Conservation (phyloP, 2,329 filamentous ascomycete genomes). For the Fusarium sp. region DNA sequence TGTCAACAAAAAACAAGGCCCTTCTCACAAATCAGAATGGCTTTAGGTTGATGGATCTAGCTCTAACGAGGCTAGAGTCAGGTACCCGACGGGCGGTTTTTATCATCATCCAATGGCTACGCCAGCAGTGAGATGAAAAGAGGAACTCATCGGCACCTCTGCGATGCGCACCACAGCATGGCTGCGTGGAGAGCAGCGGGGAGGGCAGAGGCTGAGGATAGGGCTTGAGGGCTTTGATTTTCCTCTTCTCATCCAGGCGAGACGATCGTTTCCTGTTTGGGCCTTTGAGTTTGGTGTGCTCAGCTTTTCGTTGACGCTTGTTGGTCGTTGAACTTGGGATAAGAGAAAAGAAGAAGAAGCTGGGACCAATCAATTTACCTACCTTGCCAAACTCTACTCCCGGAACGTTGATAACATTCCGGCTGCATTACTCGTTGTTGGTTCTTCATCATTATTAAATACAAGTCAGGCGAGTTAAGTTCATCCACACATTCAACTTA, state of each 20-base stretch:
- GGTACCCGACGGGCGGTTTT: constrained; percentile 28
- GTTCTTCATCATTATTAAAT: not conserved
- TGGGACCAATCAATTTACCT: not conserved
- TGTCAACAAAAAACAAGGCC: constrained; percentile 28
- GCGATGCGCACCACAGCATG: not conserved
- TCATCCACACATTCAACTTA: constrained; percentile 26
- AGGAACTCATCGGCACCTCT: constrained; percentile 16
- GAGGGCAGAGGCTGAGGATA: constrained; percentile 31
- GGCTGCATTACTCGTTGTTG: not conserved
- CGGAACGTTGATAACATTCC: not conserved
- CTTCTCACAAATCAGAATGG: constrained; percentile 27
- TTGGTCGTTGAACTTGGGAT: constrained; percentile 1
- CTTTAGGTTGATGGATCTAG: constrained; percentile 32
- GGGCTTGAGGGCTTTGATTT: constrained; percentile 26
- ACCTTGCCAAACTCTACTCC: not conserved
- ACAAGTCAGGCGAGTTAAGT: not conserved
- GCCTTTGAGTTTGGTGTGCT: constrained; percentile 16
- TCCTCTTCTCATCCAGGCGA: not conserved
- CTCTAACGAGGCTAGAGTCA: constrained; percentile 33
- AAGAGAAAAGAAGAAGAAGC: constrained; percentile 8
- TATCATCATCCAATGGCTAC: constrained; percentile 13
- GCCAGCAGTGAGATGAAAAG: constrained; percentile 28
- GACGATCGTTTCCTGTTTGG: constrained; percentile 24
- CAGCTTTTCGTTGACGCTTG: not conserved
- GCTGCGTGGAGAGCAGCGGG: constrained; percentile 21